These are phyloP conservation scores for Claviceps arundinis DNA, from an alignment of 2,329 filamentous ascomycete species.

Conservation along the genomic window DNA sequence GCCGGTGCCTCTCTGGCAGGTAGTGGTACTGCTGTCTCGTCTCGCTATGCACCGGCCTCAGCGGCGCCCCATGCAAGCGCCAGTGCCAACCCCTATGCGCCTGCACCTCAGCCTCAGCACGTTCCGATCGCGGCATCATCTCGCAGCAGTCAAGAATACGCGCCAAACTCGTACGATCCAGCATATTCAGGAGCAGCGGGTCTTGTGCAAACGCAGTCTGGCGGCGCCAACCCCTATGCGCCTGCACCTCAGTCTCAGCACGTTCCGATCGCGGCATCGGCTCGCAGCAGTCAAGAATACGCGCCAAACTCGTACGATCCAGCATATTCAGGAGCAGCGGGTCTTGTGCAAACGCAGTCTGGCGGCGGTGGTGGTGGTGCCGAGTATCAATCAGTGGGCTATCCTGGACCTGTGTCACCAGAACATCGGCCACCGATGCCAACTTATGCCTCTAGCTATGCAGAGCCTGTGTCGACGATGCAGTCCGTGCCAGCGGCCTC, in stretches of 20 bases:
- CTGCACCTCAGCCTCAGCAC: constrained; percentile 24
- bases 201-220: constrained; percentile 6
- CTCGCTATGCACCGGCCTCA: constrained; percentile 23
- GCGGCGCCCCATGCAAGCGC: constrained; percentile 7
- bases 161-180: constrained; percentile 24
- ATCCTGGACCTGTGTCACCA: constrained; percentile 2
- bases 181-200: constrained; percentile 11
- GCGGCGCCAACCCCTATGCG: constrained; percentile 16
- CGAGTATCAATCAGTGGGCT: constrained; percentile 9
- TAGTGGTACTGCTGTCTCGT: constrained; percentile 19
- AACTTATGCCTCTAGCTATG: neutral
- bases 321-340: constrained; percentile 11
- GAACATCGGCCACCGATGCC: constrained; percentile 15
- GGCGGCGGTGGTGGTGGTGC: constrained; percentile 1
- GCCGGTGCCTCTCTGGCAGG: constrained; percentile 21
- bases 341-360: constrained; percentile 5
- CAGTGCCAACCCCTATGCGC: constrained; percentile 16
- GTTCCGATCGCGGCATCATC: neutral
- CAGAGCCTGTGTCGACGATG: neutral
- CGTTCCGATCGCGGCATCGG: neutral
- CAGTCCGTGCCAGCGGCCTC: constrained; percentile 3
- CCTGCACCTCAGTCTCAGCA: constrained; percentile 24
- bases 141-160: neutral
- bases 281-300: neutral
- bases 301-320: constrained; percentile 24